Base-by-base conservation (phyloP, 1,284 basidiomycete genomes). In the Moesziomyces parantarcticus region DNA sequence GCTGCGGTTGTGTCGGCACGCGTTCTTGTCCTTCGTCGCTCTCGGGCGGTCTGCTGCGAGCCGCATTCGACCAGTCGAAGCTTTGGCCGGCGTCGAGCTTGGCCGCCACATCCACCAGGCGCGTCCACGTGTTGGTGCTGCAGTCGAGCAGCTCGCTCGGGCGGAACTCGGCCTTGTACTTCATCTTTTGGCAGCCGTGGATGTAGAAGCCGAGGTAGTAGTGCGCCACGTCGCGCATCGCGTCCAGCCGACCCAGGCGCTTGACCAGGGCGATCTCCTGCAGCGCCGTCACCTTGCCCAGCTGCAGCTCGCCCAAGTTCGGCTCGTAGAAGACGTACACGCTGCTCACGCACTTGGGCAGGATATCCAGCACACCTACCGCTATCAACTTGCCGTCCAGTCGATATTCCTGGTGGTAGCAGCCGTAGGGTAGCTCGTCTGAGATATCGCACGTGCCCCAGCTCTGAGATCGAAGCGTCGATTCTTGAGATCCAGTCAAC, bases 261-360 rank as follows among this genome's bases (percentile, higher is more conserved):
- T 56, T 47, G 14, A 74, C 71, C 10, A 79, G 50, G 3, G 58
- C 56, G n/a, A 78, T 72, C 50, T 83, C 79, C 26, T 78, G 71
- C 54, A 79, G 49, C 16, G 76, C 80, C 26, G 69, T 68, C 10
- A 78, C 58, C 87, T 96, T 97, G 46, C 97, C 96, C 25, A 97
- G 83, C 13, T 91, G 91, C 79, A 89, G 89, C 45, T 87, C 87
- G 42, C 92, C 90, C 87, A 89, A 95, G 36, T 87, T 87, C 9
- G 90, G 89, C 78, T 94, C 89, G 85, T 97, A 98, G 86, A 96
- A 91, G 83, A 98, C 95, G 84, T 99, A 99, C 10, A 99, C 96
- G 71, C 92, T 93, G 16, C 93, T 96, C 5, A 99, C 91, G 75
- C 96, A 95, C 26, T 84, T 83, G 0, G 95, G 96, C 7, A 99